phyloP scores from a whole-genome alignment of 139 green algal species.

The Chlamydomonas eustigma region DNA sequence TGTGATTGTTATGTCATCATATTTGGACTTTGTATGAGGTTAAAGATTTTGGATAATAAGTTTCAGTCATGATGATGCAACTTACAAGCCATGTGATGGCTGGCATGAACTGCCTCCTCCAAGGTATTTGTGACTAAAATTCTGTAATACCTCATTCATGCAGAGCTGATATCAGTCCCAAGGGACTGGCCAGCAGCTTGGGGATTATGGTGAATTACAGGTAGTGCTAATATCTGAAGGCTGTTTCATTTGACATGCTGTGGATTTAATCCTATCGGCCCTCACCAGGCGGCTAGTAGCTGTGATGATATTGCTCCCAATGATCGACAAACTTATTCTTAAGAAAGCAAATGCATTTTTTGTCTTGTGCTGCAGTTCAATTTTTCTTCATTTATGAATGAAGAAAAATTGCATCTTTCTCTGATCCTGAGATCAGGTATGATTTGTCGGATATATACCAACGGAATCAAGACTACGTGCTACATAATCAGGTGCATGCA shows the following conservation, averaged over 20 bases:
- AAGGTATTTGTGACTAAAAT: neutral
- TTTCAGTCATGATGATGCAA: neutral
- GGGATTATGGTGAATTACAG: constrained; percentile 87
- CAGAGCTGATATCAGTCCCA: constrained; percentile 45
- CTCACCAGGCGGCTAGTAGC: neutral
- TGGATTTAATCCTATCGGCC: too few species aligned
- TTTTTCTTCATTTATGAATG: neutral
- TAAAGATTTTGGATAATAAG: neutral
- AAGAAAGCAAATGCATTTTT: neutral
- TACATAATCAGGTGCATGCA: constrained; percentile 31
- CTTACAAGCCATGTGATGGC: neutral
- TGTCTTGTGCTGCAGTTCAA: neutral
- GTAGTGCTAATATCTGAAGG: too few species aligned
- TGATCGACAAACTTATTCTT: neutral
- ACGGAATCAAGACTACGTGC: constrained; percentile 47
- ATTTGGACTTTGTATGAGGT: too few species aligned
- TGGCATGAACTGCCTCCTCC: neutral
- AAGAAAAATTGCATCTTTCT: neutral
- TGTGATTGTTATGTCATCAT: neutral
- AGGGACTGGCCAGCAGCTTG: constrained; percentile 42
- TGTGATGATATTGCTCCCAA: neutral
- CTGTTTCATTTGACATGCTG: neutral
- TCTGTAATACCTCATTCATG: neutral
- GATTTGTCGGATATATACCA: constrained; percentile 16
- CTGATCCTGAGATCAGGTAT: constrained; percentile 34